These are phyloP conservation scores for Grosmannia serpens DNA, from an alignment of 2,329 filamentous ascomycete species.

Conservation along the genomic window DNA sequence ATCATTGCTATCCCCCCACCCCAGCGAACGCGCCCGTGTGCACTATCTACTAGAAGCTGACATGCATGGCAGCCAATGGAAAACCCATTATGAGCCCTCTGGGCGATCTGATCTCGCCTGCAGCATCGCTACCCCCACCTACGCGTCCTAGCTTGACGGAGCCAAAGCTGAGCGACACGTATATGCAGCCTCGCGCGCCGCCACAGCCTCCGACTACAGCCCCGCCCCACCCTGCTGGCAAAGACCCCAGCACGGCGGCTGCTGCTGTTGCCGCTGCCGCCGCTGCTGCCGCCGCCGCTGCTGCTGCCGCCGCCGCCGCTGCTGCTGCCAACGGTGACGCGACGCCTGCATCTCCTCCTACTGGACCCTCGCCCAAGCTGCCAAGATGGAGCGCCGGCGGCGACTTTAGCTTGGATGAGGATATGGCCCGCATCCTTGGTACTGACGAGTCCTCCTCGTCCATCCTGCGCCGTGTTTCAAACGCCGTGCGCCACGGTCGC, in stretches of 20 bases:
- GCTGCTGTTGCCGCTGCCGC: slow-evolving; percentile 16
- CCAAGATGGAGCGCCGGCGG: slow-evolving; percentile 68
- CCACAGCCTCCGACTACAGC: slow-evolving; percentile 46
- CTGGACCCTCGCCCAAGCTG: slow-evolving; percentile 49
- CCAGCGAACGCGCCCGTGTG: background rate
- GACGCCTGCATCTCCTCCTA: slow-evolving; percentile 29
- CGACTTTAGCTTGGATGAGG: slow-evolving; percentile 90
- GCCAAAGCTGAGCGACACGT: slow-evolving; percentile 37
- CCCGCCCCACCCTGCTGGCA: slow-evolving; percentile 23
- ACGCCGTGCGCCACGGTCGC: slow-evolving; percentile 84
- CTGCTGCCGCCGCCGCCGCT: slow-evolving; percentile 20
- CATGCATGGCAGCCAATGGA: slow-evolving; percentile 22
- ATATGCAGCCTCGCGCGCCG: slow-evolving; percentile 46
- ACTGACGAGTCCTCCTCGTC: slow-evolving; percentile 67
- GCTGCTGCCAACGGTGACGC: slow-evolving; percentile 19
- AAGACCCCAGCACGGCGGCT: slow-evolving; percentile 33
- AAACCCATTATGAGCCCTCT: slow-evolving; percentile 15
- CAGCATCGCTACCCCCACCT: background rate
- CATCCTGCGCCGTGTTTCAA: slow-evolving; percentile 79
- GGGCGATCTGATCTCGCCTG: slow-evolving; percentile 10
- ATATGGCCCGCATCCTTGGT: slow-evolving; percentile 79
- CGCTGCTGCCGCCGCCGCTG: slow-evolving; percentile 15
- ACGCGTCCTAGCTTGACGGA: slow-evolving; percentile 21
- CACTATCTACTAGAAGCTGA: background rate
- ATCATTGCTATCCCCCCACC: slow-evolving; percentile 5